Evolutionary conservation across 805 yeast species (phyloP).

Genomic region (Cyberlindnera americana): DNA sequence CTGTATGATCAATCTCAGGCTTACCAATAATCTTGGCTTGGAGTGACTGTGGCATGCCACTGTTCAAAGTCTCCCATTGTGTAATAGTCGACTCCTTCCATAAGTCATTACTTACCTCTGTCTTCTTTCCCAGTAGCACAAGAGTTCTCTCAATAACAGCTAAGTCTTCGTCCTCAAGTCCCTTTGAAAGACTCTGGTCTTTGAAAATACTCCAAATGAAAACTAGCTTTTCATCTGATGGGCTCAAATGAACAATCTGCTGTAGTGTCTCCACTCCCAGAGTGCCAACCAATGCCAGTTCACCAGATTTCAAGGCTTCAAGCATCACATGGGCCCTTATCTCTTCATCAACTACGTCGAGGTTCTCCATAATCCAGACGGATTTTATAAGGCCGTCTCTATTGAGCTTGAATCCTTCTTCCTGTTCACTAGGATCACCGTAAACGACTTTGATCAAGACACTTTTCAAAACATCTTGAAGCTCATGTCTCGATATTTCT

Average conservation of each 20-base stretch:
- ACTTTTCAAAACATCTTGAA: conserved; percentile 26
- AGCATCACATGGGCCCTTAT: conserved; percentile 16
- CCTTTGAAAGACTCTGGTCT: not conserved
- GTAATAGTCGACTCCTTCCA: conserved; percentile 6
- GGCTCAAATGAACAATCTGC: conserved; percentile 7
- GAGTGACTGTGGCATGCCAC: conserved; percentile 2
- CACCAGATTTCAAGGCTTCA: conserved; percentile 8
- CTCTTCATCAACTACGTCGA: conserved; percentile 15
- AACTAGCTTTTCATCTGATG: conserved; percentile 9
- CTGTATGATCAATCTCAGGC: conserved; percentile 6
- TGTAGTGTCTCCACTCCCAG: conserved; percentile 15
- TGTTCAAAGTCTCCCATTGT: conserved; percentile 3
- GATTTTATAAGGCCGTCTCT: conserved; percentile 24
- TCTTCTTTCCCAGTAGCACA: conserved; percentile 5
- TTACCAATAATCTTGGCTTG: not conserved
- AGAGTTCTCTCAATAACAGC: conserved; percentile 4
- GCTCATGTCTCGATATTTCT: conserved; percentile 13
- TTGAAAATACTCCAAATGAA: conserved; percentile 9
- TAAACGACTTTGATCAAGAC: conserved; percentile 36
- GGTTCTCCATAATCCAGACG: conserved; percentile 22
- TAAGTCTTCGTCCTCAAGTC: not conserved
- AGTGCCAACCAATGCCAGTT: conserved; percentile 9
- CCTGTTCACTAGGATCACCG: conserved; percentile 37
- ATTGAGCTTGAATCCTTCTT: conserved; percentile 30
- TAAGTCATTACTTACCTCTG: conserved; percentile 2